phyloP scores from a whole-genome alignment of 805 yeast genomes.

The Candida nanaspora region DNA sequence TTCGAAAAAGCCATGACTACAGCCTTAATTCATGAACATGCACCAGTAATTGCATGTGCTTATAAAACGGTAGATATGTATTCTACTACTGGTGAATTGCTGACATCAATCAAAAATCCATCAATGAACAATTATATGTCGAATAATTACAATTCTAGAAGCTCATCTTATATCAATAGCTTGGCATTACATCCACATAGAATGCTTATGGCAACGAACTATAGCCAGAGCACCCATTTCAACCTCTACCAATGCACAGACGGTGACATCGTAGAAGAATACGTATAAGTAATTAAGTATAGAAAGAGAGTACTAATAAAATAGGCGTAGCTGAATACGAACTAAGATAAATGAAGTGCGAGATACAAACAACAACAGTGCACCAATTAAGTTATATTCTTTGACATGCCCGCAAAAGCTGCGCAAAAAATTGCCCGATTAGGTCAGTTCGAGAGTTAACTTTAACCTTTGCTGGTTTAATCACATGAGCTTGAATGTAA shows the following conservation, averaged over 20 bases:
- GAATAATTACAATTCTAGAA: not conserved
- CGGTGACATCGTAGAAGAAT: slow-evolving; percentile 19
- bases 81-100: slow-evolving; percentile 75
- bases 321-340: too few species aligned
- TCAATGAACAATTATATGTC: not conserved
- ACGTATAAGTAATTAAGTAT: not conserved
- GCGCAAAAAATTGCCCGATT: not conserved
- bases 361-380: too few species aligned
- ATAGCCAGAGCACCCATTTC: slow-evolving; percentile 68
- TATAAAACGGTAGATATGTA: slow-evolving; percentile 72
- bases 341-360: too few species aligned
- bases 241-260: slow-evolving; percentile 52
- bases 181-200: slow-evolving; percentile 87
- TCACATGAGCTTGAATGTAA: too few species aligned
- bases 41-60: slow-evolving; percentile 89
- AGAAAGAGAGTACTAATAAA: too few species aligned
- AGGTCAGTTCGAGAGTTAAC: not conserved
- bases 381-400: too few species aligned
- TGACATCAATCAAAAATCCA: slow-evolving; percentile 46
- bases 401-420: too few species aligned
- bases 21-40: slow-evolving; percentile 89
- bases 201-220: slow-evolving; percentile 85
- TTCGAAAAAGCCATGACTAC: slow-evolving; percentile 48
- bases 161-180: slow-evolving; percentile 53
- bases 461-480: too few species aligned